Base-by-base conservation (phyloP, 805 yeast genomes). In the Cyberlindnera bimundalis region DNA sequence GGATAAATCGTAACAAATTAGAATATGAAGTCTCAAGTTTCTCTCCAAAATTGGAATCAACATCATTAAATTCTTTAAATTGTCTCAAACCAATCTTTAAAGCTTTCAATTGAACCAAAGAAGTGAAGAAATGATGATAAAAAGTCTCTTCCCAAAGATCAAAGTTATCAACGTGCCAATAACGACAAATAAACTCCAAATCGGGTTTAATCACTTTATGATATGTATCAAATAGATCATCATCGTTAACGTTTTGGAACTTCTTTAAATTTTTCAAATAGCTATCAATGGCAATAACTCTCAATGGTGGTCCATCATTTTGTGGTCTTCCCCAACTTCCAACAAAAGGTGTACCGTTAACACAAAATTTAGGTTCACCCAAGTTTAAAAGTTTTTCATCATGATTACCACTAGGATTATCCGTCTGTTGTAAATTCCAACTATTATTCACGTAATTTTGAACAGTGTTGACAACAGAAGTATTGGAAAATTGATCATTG, bases 241-340 rank as follows among this genome's bases (percentile, higher is more conserved):
- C 46, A 27, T 47, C 36, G 21, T 67, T 45, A 27, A 71, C 60
- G n/a, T 61, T 10, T 34, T 61, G 56, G 40, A 60, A 59, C 19
- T 60, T 55, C 6, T 61, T 50, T 43, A 80, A 60, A 3, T 72
- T 51, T 17, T 66, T 62, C 44, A 85, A 51, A 56, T 77, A 85
- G 46, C 73, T 73, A 28, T 76, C 60, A 17, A 81, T 70, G 2
- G 96, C 73, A 41, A 82, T 71, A 10, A 80, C 72, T 52, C 97
- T 72, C 42, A 91, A 68, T 1, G 95, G 90, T 1, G 98, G 96
- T 0, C 98, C 98, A 60, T 91, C 98, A 45, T 88, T 74, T 63
- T 91, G 98, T 1, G 98, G 98, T 51, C 98, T 71, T 2, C 98
- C 98, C 98, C 98, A 91, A 26, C 67, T 59, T 2, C 66, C 80